Evolutionary conservation across 2,329 filamentous ascomycete species (phyloP).

Genomic region (Podosphaera leucotricha): DNA sequence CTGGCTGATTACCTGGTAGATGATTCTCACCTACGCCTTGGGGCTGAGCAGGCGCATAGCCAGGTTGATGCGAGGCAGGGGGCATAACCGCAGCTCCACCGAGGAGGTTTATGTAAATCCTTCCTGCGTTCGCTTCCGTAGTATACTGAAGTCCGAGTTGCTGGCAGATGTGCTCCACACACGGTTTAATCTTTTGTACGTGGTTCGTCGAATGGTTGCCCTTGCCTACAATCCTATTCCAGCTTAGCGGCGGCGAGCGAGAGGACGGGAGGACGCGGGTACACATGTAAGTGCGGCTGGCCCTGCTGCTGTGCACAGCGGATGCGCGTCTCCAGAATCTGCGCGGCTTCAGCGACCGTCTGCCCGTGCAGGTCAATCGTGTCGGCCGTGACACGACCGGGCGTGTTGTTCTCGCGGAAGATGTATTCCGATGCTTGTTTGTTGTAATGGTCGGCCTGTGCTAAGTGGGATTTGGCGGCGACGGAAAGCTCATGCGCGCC

Average conservation of each 20-base stretch:
- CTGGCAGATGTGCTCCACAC: conserved; percentile 65
- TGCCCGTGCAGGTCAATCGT: conserved; percentile 88
- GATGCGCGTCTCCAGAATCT: conserved; percentile 71
- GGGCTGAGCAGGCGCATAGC: conserved; percentile 17
- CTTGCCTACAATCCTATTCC: conserved; percentile 59
- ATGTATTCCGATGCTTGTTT: conserved; percentile 80
- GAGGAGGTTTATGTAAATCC: conserved; percentile 70
- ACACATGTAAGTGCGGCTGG: conserved; percentile 68
- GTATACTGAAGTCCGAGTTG: conserved; percentile 62
- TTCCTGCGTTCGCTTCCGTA: conserved; percentile 63
- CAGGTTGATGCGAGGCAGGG: conserved; percentile 18
- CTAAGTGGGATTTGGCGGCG: conserved; percentile 64
- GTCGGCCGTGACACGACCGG: conserved; percentile 49
- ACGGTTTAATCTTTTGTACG: conserved; percentile 87
- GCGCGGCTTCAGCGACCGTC: conserved; percentile 83
- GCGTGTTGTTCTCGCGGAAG: conserved; percentile 81
- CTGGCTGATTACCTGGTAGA: conserved; percentile 14
- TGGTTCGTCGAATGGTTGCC: conserved; percentile 68
- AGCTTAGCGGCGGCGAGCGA: not conserved
- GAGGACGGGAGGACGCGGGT: conserved; percentile 6
- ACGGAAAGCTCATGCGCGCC: conserved; percentile 64
- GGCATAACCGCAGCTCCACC: conserved; percentile 38
- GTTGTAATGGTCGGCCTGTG: conserved; percentile 73
- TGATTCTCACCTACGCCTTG: conserved; percentile 21
- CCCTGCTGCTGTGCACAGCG: conserved; percentile 48